Conservation (phyloP, 805 yeast genomes). For the Zygoascus biomembranicola region DNA sequence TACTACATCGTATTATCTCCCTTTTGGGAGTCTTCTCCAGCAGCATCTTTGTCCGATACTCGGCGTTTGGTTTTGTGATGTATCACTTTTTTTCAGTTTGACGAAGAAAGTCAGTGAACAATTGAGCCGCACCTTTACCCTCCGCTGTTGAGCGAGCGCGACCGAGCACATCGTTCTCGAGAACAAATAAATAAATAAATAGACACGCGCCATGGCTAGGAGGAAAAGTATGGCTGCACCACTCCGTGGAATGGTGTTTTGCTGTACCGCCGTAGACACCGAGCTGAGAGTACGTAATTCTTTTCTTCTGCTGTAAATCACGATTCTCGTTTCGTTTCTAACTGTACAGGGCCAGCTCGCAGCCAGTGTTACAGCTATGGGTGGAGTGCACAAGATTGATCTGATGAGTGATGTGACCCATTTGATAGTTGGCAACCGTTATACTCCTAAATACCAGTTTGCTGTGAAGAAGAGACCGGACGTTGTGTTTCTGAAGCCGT, state of each 20-base stretch:
- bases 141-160: too few relatives aligned
- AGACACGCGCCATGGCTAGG: neutral
- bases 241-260: slow-evolving; percentile 12
- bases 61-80: too few relatives aligned
- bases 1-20: too few relatives aligned
- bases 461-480: slow-evolving; percentile 40
- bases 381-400: slow-evolving; percentile 40
- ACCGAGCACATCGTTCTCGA: too few relatives aligned
- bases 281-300: slow-evolving; percentile 12
- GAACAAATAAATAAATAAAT: too few relatives aligned
- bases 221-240: slow-evolving; percentile 5
- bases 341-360: slow-evolving; percentile 23
- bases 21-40: too few relatives aligned
- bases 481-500: slow-evolving; percentile 45
- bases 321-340: neutral
- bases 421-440: slow-evolving; percentile 44
- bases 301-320: too few relatives aligned
- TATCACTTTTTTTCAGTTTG: too few relatives aligned
- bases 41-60: too few relatives aligned
- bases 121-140: too few relatives aligned
- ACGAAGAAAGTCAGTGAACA: too few relatives aligned
- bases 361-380: slow-evolving; percentile 34
- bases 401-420: slow-evolving; percentile 44
- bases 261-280: slow-evolving; percentile 16
- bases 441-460: slow-evolving; percentile 47